These are phyloP conservation scores for Glutinoglossum americanum DNA, from an alignment of 495 filamentous ascomycete genomes.

Conservation along the genomic window DNA sequence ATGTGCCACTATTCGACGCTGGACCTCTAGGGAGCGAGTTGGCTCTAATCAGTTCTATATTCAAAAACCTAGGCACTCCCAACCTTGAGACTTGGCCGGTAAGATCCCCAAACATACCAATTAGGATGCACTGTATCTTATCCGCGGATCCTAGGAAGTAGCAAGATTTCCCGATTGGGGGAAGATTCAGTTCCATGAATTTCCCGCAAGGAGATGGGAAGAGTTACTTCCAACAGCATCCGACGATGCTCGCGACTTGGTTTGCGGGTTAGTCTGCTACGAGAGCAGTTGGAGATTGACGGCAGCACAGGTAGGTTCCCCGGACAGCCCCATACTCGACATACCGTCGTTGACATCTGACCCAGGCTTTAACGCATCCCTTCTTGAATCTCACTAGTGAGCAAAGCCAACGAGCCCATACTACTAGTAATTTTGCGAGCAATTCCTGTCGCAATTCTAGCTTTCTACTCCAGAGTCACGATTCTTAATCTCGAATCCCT, in stretches of 20 bases:
- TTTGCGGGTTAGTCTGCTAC: slow-evolving; percentile 30
- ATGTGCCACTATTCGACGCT: slow-evolving; percentile 51
- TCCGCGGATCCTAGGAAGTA: slow-evolving; percentile 25
- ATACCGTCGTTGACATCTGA: not conserved
- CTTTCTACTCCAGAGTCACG: no score
- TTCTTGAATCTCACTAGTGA: not conserved
- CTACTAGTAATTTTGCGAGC: no score
- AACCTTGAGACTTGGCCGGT: slow-evolving; percentile 58
- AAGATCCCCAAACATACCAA: slow-evolving; percentile 9
- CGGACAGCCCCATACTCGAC: not conserved
- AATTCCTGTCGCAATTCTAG: no score
- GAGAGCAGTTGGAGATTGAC: slow-evolving; percentile 29
- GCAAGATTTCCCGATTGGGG: slow-evolving; percentile 38
- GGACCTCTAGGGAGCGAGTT: slow-evolving; percentile 83
- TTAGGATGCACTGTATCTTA: slow-evolving; percentile 3
- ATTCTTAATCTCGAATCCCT: no score
- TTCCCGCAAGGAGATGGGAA: slow-evolving; percentile 29
- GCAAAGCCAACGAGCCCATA: no score
- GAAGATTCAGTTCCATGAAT: slow-evolving; percentile 38
- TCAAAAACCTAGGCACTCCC: slow-evolving; percentile 72
- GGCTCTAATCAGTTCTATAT: slow-evolving; percentile 73
- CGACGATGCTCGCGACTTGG: slow-evolving; percentile 30
- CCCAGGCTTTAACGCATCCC: slow-evolving; percentile 2
- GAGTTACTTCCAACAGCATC: slow-evolving; percentile 27
- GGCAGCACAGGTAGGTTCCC: slow-evolving; percentile 25